These are phyloP conservation scores for Ambrosiella cleistominuta DNA, from an alignment of 2,329 filamentous ascomycete genomes.

Conservation along the genomic window DNA sequence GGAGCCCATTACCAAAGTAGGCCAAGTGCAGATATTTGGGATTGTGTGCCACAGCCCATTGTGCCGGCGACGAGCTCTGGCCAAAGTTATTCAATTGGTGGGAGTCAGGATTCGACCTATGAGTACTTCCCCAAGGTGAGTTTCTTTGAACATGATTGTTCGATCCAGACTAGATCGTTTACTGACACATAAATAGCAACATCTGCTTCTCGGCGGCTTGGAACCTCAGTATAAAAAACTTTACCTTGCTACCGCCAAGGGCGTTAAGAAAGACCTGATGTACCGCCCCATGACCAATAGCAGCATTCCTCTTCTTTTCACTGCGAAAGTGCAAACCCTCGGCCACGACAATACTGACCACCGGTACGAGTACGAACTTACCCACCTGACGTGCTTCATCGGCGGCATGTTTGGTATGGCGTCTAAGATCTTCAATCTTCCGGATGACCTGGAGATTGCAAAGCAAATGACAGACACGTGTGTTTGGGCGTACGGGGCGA, in stretches of 20 bases:
- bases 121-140: constrained; percentile 49
- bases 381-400: constrained; percentile 49
- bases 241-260: constrained; percentile 50
- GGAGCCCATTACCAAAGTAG: background rate
- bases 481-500: constrained; percentile 50
- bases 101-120: constrained; percentile 51
- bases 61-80: constrained; percentile 26
- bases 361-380: constrained; percentile 38
- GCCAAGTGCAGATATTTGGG: constrained; percentile 13
- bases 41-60: constrained; percentile 45
- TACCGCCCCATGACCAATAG: constrained; percentile 57
- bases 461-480: constrained; percentile 50
- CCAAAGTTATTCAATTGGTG: constrained; percentile 42
- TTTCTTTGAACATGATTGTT: background rate
- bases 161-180: constrained; percentile 12
- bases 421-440: constrained; percentile 41
- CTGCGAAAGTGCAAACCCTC: constrained; percentile 39
- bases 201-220: constrained; percentile 58
- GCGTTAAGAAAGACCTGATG: constrained; percentile 55
- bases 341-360: constrained; percentile 25
- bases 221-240: constrained; percentile 55
- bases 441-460: constrained; percentile 44
- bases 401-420: constrained; percentile 54
- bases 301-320: constrained; percentile 53
- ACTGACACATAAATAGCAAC: constrained; percentile 34